Evolutionary conservation across 2,329 filamentous ascomycete species (phyloP), one percentile per base, ranked within the genome.

Genomic region (Monosporascus sp.): DNA sequence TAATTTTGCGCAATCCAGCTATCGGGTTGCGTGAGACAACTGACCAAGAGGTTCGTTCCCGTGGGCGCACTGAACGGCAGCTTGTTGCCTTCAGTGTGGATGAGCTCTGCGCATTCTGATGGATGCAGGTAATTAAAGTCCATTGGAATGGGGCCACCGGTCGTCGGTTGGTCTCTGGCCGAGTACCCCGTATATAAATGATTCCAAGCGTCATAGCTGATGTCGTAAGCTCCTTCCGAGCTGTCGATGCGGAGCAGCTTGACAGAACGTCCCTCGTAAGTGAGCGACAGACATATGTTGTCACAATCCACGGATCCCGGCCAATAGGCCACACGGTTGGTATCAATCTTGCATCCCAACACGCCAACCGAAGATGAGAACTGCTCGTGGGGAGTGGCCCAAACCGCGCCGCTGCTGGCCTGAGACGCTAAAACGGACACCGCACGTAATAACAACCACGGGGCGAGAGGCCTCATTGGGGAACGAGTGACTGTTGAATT

Each of bases 131-230:
- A 67, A 63, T 80, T 72, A 63, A 74, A 82, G 43, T 75, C 67
- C 72, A 83, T 81, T 40, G 68, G 62, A 44, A 80, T 68, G 49
- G 76, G 75, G 46, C 81, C 81, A 54, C 80, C 80, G 37, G 64
- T 54, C 3, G 72, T 68, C 15, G 80, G 79, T 49, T 72, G 63
- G 15, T 72, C 64, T 7, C 67, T 70, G 41, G 80, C 81, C 14
- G 73, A 71, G 55, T 73, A 61, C 58, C 80, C 80, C 37, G 74
- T 78, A 60, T 68, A 67, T 41, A 85, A 78, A 62, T 78, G 78
- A 72, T 82, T 82, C 79, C 79, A 85, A 49, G 81, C 80, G 58
- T 84, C 80, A 70, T 83, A 84, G 55, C 72, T 76, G 67, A 85
- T 75, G 66, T 85, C 81, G 64, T 80, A 67, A 50, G 80, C 80